Percentiles rank a stretch among this genome's conserved stretches.
phyloP scores from a whole-genome alignment of 2,329 filamentous ascomycete genomes.

The Exophiala xenobiotica region DNA sequence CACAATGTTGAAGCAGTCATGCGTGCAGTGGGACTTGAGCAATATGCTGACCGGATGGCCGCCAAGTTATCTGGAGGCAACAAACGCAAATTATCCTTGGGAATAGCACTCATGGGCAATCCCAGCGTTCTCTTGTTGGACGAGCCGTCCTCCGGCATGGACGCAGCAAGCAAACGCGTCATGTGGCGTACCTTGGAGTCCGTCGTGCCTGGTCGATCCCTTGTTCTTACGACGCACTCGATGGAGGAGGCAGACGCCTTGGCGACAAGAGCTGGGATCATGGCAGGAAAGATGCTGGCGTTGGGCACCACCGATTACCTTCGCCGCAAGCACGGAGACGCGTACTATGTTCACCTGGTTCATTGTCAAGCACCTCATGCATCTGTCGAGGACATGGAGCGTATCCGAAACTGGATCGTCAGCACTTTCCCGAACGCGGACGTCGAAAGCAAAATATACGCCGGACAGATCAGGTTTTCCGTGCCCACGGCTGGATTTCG shows the following conservation, averaged over 20 bases:
- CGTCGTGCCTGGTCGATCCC: slow-evolving; percentile 72
- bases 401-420: slow-evolving; percentile 65
- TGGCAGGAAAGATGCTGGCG: slow-evolving; percentile 82
- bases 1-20: slow-evolving; percentile 78
- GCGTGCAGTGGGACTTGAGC: slow-evolving; percentile 72
- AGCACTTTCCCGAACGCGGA: slow-evolving; percentile 61
- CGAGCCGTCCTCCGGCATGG: slow-evolving; percentile 84
- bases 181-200: slow-evolving; percentile 86
- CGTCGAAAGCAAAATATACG: slow-evolving; percentile 72
- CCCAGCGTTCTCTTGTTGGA: slow-evolving; percentile 84
- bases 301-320: slow-evolving; percentile 73
- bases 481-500: slow-evolving; percentile 51
- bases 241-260: slow-evolving; percentile 96
- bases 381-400: slow-evolving; percentile 63
- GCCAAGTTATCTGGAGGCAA: slow-evolving; percentile 82
- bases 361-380: slow-evolving; percentile 73
- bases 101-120: slow-evolving; percentile 90
- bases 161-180: slow-evolving; percentile 83
- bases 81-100: slow-evolving; percentile 86
- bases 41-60: slow-evolving; percentile 73
- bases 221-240: slow-evolving; percentile 86
- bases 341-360: slow-evolving; percentile 79
- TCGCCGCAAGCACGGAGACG: slow-evolving; percentile 72
- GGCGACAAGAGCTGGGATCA: slow-evolving; percentile 78
- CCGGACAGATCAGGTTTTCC: slow-evolving; percentile 84